Base-by-base conservation (phyloP, 371 early-diverging fungal species). In the Fennellomyces sp. region DNA sequence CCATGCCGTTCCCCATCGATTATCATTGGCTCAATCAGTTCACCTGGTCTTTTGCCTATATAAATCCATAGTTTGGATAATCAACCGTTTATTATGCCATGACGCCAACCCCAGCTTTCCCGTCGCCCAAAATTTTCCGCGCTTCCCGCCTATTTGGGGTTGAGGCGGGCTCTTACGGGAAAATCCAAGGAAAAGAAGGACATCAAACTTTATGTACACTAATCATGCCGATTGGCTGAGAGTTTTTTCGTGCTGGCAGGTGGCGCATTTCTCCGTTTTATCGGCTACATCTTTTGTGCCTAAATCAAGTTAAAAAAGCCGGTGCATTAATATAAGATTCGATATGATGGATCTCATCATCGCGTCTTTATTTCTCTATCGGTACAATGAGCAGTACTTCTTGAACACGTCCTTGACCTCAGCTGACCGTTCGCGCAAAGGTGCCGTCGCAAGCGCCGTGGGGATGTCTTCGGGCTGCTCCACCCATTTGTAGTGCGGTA, bases 391-490 rank as follows among this genome's bases (percentile, higher is more conserved):
- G 45, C 80, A 76, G 39, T 81, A 85, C 60, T 88, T 89, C 48
- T 87, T 88, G 56, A 90, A 81, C 1, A 82, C 74, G 12, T 80
- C 87, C 56, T 83, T 68, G 39, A 89, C 82, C 36, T 83, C 81
- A 4, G 75, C 72, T 45, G 74, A 80, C 58, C 84, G 68, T 30
- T 60, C 70, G 26, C 76, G 75, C 2, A 93, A 70, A 12, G 95
- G 95, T 6, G 87, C 76, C 1, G 94, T 93, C 13, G 93, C 92
- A n/a, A 94, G 65, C 27, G 91, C 88, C 1, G 94, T 93, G 10
- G 86, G 71, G 8, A 90, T 86, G 70, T 94, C 90, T 57, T 94
- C 95, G 5, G 95, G 95, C 59, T 92, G 91, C 61, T 94, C 95
- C 11, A 82, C 73, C 95, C 95, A 94, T 49, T 84, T 71, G 39